A percentile compares a stretch with the other conserved stretches of the same genome.
These are phyloP conservation scores for Jamesozyma rosinii DNA, from an alignment of 805 yeast genomes.

Conservation along the genomic window DNA sequence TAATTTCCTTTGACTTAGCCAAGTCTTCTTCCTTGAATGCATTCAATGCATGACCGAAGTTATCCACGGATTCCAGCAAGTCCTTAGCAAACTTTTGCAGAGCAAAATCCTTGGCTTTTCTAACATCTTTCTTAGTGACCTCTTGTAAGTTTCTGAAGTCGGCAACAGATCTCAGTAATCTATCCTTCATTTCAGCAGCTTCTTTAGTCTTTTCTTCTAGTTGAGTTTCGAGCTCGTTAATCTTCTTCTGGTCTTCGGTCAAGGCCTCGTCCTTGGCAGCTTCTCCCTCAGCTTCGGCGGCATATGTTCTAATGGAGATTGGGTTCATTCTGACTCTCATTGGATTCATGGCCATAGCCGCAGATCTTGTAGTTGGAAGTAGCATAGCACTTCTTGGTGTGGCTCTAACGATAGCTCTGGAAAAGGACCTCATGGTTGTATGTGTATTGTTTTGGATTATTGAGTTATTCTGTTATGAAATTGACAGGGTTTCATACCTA, in stretches of 20 bases:
- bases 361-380: background rate
- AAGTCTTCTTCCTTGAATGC: slow-evolving; percentile 59
- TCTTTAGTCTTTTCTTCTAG: slow-evolving; percentile 59
- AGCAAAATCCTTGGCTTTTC: slow-evolving; percentile 83
- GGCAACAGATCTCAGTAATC: slow-evolving; percentile 73
- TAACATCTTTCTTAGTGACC: slow-evolving; percentile 76
- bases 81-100: slow-evolving; percentile 88
- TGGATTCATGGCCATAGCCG: background rate
- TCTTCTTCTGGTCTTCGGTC: slow-evolving; percentile 20
- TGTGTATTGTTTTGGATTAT: too few relatives aligned
- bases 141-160: slow-evolving; percentile 91
- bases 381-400: slow-evolving; percentile 2
- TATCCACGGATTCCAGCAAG: slow-evolving; percentile 79
- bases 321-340: background rate
- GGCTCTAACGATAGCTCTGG: slow-evolving; percentile 1
- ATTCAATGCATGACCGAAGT: slow-evolving; percentile 75
- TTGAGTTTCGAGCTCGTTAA: slow-evolving; percentile 41
- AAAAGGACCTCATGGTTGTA: slow-evolving; percentile 2
- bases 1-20: slow-evolving; percentile 52
- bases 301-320: slow-evolving; percentile 16
- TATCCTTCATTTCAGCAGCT: slow-evolving; percentile 71
- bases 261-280: slow-evolving; percentile 11
- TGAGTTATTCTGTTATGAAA: too few relatives aligned
- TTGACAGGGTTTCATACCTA: too few relatives aligned
- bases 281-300: slow-evolving; percentile 17